Evolutionary conservation across 352 stramenopile species (phyloP).

Genomic region (Phytopythium mirpurense): DNA sequence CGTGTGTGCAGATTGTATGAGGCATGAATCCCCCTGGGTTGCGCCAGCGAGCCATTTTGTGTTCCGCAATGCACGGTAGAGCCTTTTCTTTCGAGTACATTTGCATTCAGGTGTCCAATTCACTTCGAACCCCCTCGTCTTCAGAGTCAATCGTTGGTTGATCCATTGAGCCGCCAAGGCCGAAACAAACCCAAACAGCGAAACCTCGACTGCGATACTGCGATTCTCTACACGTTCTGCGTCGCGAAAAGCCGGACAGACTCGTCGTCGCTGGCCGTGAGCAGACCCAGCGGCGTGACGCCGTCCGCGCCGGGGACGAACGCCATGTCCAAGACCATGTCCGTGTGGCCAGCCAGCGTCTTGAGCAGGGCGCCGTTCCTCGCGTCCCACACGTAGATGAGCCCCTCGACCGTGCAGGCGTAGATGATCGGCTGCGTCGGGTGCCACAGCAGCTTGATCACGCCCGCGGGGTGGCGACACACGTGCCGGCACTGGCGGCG

Average conservation of each 20-base stretch:
- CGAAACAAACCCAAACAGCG: conserved; percentile 1
- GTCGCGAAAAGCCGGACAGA: conserved; percentile 71
- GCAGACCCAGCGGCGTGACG: conserved; percentile 39
- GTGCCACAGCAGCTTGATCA: conserved; percentile 91
- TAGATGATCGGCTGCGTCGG: conserved; percentile 83
- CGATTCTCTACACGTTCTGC: conserved; percentile 30
- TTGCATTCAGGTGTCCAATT: conserved; percentile 28
- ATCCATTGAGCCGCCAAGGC: neutral
- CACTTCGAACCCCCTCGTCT: conserved; percentile 1
- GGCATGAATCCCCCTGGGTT: conserved; percentile 74
- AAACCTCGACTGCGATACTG: conserved; percentile 3
- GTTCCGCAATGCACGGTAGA: conserved; percentile 40
- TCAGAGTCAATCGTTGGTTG: neutral
- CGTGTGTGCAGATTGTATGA: conserved; percentile 68
- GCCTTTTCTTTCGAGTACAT: conserved; percentile 14
- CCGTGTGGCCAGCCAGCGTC: conserved; percentile 79
- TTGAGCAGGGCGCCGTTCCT: conserved; percentile 76
- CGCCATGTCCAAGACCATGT: conserved; percentile 91
- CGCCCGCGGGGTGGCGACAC: conserved; percentile 81
- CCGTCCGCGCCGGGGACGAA: conserved; percentile 52
- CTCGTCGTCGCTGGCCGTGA: conserved; percentile 82
- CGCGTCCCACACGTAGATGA: conserved; percentile 91
- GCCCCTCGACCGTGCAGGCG: conserved; percentile 83
- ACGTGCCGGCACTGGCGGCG: conserved; percentile 81
- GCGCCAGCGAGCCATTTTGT: conserved; percentile 48